Evolutionary conservation across 1,139 yeast genomes (phyloP).

Genomic region (Zygoascus hellenicus): DNA sequence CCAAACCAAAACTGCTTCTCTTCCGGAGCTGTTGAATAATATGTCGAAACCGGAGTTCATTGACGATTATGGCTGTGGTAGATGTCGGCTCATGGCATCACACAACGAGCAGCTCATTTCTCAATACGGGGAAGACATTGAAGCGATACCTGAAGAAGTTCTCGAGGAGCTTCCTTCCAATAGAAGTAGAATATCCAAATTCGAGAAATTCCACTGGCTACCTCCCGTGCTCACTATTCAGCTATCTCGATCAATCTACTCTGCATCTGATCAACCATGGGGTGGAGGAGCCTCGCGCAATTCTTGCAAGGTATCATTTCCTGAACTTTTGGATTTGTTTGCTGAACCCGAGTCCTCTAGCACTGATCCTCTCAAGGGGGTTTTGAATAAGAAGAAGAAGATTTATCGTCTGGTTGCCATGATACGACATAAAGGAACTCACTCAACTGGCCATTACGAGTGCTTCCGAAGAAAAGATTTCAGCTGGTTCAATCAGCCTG

Average conservation of each 20-base stretch:
- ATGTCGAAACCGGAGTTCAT: slow-evolving; percentile 60
- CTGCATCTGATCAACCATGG: slow-evolving; percentile 20
- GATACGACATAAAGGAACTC: slow-evolving; percentile 84
- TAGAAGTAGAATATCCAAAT: slow-evolving; percentile 62
- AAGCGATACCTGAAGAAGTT: slow-evolving; percentile 29
- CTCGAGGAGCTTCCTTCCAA: slow-evolving; percentile 38
- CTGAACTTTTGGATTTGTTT: slow-evolving; percentile 47
- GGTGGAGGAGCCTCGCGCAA: slow-evolving; percentile 72
- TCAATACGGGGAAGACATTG: slow-evolving; percentile 18
- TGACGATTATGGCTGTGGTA: slow-evolving; percentile 72
- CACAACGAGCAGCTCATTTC: slow-evolving; percentile 17
- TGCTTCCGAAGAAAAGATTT: slow-evolving; percentile 33
- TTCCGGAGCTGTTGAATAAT: slow-evolving; percentile 52
- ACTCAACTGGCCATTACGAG: slow-evolving; percentile 74
- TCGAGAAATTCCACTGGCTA: slow-evolving; percentile 54
- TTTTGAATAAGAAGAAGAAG: slow-evolving; percentile 17
- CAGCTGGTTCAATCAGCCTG: slow-evolving; percentile 22
- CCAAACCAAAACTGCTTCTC: slow-evolving; percentile 42
- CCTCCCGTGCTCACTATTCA: slow-evolving; percentile 74
- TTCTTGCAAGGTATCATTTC: slow-evolving; percentile 64
- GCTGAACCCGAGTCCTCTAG: slow-evolving; percentile 20
- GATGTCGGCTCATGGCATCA: slow-evolving; percentile 55
- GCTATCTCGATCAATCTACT: slow-evolving; percentile 72
- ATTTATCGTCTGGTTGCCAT: slow-evolving; percentile 60
- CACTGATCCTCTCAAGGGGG: slow-evolving; percentile 2